phyloP scores from a whole-genome alignment of 2,329 filamentous ascomycete genomes.

The Xylariales sp. region DNA sequence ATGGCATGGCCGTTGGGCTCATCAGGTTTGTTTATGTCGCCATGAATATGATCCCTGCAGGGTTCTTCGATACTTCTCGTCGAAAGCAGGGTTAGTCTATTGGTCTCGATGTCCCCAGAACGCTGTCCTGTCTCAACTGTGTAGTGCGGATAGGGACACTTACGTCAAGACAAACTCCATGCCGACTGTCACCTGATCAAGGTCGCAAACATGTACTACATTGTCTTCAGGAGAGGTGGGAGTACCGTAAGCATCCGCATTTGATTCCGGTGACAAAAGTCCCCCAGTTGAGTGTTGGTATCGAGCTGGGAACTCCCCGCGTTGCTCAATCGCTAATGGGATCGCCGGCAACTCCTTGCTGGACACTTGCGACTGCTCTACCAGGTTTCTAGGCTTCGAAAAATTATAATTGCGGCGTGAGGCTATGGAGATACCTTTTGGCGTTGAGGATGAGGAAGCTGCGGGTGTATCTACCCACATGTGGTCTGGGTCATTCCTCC shows the following conservation, averaged over 20 bases:
- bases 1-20: conserved; percentile 3
- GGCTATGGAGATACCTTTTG: background rate
- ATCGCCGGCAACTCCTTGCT: background rate
- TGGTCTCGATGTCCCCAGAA: no score
- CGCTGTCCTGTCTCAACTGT: background rate
- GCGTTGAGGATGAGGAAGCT: background rate
- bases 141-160: background rate
- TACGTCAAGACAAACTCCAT: conserved; percentile 8
- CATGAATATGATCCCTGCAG: conserved; percentile 1
- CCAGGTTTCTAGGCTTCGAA: background rate
- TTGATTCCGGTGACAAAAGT: background rate
- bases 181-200: conserved; percentile 2
- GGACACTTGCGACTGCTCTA: background rate
- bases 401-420: no score
- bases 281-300: background rate
- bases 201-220: background rate
- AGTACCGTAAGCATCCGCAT: background rate
- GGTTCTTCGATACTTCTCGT: conserved; percentile 1
- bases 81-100: background rate
- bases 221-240: background rate
- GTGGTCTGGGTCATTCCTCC: background rate
- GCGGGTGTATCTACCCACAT: background rate
- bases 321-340: background rate
- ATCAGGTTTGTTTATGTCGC: background rate
- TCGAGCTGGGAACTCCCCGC: background rate